These are phyloP conservation scores for Calonectria henricotiae DNA, from an alignment of 2,329 filamentous ascomycete genomes.

Conservation along the genomic window DNA sequence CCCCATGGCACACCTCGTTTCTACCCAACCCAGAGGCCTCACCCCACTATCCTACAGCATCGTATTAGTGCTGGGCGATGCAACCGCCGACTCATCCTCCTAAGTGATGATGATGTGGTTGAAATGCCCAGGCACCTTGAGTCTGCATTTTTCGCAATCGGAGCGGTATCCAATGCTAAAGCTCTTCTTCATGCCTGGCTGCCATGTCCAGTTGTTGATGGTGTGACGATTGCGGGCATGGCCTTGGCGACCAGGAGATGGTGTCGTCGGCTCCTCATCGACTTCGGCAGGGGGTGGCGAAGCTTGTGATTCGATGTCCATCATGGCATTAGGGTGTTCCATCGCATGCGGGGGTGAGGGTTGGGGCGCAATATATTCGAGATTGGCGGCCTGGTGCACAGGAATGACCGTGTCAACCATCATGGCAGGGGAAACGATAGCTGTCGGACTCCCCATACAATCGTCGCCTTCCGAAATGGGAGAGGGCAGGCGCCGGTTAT, in stretches of 20 bases:
- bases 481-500: constrained; percentile 71
- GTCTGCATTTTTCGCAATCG: constrained; percentile 84
- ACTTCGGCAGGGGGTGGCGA: constrained; percentile 50
- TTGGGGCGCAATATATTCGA: constrained; percentile 42
- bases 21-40: constrained; percentile 48
- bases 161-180: constrained; percentile 86
- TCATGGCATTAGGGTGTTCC: constrained; percentile 60
- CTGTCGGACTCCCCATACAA: constrained; percentile 58
- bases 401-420: constrained; percentile 56
- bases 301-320: constrained; percentile 57
- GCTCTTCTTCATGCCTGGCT: constrained; percentile 77
- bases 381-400: constrained; percentile 55
- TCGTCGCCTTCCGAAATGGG: constrained; percentile 75
- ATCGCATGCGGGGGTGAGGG: constrained; percentile 58
- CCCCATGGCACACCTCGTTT: neutral
- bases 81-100: constrained; percentile 53
- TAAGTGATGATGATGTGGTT: constrained; percentile 83
- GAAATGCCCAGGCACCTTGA: constrained; percentile 84
- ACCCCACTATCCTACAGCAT: constrained; percentile 52
- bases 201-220: constrained; percentile 73
- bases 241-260: constrained; percentile 69
- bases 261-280: constrained; percentile 60
- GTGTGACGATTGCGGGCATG: constrained; percentile 75
- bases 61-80: constrained; percentile 47
- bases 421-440: constrained; percentile 55